phyloP scores from a whole-genome alignment of 345 rosid genomes.

The Gossypium anomalum region DNA sequence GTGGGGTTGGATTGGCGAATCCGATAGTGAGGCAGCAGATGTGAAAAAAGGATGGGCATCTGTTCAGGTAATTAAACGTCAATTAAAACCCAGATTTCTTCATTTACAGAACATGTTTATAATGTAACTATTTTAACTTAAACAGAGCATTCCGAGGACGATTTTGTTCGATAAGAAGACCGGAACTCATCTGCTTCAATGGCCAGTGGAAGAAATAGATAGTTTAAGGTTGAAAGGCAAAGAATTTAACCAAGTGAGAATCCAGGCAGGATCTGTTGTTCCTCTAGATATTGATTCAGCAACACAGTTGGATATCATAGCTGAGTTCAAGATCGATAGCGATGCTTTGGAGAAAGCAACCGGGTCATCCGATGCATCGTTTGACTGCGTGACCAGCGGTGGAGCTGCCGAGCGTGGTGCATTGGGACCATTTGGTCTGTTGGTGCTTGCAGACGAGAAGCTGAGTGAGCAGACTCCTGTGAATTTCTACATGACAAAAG shows the following conservation, averaged over 20 bases:
- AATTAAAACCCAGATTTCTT: not conserved
- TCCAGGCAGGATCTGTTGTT: constrained; percentile 53
- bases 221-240: constrained; percentile 51
- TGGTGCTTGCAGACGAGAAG: constrained; percentile 61
- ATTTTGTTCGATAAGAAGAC: constrained; percentile 57
- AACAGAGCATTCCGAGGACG: constrained; percentile 73
- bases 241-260: constrained; percentile 37
- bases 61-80: constrained; percentile 40
- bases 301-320: constrained; percentile 66
- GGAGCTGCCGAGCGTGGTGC: constrained; percentile 70
- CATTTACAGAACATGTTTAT: not conserved
- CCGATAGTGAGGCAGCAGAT: constrained; percentile 59
- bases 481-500: constrained; percentile 68
- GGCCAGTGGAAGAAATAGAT: constrained; percentile 81
- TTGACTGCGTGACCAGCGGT: constrained; percentile 43
- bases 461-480: constrained; percentile 78
- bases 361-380: constrained; percentile 35
- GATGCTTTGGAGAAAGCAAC: constrained; percentile 36
- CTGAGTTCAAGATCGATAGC: constrained; percentile 63
- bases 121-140: not conserved
- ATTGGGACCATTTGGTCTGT: constrained; percentile 84
- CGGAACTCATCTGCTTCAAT: constrained; percentile 53
- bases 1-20: constrained; percentile 76
- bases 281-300: constrained; percentile 56
- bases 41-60: constrained; percentile 74